These are phyloP conservation scores for Amanita subjunquillea DNA, from an alignment of 768 basidiomycete species.

Conservation along the genomic window DNA sequence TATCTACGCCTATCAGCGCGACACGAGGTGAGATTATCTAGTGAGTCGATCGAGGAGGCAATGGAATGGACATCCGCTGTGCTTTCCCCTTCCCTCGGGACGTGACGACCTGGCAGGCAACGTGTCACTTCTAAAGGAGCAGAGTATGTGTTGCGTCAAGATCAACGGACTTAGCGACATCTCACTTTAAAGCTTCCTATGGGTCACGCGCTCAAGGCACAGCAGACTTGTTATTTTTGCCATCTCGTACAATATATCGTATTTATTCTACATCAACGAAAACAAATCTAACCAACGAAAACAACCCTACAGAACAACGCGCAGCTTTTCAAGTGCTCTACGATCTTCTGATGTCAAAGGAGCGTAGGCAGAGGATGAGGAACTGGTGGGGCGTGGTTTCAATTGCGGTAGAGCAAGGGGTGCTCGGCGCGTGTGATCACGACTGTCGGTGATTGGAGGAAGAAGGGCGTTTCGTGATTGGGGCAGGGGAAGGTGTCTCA, in stretches of 20 bases:
- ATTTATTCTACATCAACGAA: too few species aligned
- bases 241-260: neutral
- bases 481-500: slow-evolving; percentile 2
- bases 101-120: neutral
- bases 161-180: slow-evolving; percentile 4
- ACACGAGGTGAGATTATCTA: neutral
- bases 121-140: slow-evolving; percentile 1
- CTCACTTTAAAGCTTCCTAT: neutral
- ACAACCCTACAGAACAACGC: slow-evolving; percentile 32
- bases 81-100: neutral
- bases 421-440: slow-evolving; percentile 10
- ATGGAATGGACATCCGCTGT: neutral
- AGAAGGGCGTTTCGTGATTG: slow-evolving; percentile 9
- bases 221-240: too few species aligned
- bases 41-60: neutral
- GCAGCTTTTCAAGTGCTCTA: slow-evolving; percentile 45
- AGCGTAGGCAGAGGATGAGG: slow-evolving; percentile 20
- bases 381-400: slow-evolving; percentile 10
- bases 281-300: too few species aligned
- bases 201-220: neutral
- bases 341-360: slow-evolving; percentile 47
- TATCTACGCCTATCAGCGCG: slow-evolving; percentile 5
- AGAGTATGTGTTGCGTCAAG: neutral
- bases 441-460: slow-evolving; percentile 15
- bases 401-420: slow-evolving; percentile 16